A percentile compares a stretch with the other conserved stretches of the same genome.
phyloP scores from a whole-genome alignment of 2,329 filamentous ascomycete species.

The Thelonectria discophora region DNA sequence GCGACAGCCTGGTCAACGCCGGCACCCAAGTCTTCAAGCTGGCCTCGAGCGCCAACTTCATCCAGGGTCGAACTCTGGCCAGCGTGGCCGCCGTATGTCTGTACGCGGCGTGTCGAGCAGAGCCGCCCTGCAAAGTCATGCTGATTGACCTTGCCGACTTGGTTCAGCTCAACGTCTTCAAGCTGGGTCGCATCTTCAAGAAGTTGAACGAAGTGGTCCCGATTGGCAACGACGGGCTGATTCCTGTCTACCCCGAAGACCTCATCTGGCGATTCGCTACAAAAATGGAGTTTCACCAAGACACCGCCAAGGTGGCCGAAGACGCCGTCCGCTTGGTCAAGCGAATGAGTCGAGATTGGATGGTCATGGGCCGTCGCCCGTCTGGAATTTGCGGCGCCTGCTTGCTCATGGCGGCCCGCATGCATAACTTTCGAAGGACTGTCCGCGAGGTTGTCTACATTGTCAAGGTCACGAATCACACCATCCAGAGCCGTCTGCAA shows the following conservation, averaged over 20 bases:
- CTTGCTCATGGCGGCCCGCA: slow-evolving; percentile 91
- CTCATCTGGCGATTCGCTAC: slow-evolving; percentile 90
- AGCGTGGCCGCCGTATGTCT: slow-evolving; percentile 91
- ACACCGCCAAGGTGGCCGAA: slow-evolving; percentile 83
- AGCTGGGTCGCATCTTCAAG: slow-evolving; percentile 90
- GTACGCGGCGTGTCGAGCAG: slow-evolving; percentile 85
- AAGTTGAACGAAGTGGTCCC: slow-evolving; percentile 77
- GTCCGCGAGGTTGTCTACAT: slow-evolving; percentile 97
- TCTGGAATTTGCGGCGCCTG: slow-evolving; percentile 95
- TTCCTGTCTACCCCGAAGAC: slow-evolving; percentile 84
- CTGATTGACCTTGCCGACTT: slow-evolving; percentile 95
- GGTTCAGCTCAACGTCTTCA: slow-evolving; percentile 85
- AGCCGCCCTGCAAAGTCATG: slow-evolving; percentile 84
- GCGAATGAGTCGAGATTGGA: slow-evolving; percentile 97
- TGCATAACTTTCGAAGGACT: slow-evolving; percentile 97
- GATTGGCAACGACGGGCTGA: slow-evolving; percentile 70
- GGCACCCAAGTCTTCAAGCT: slow-evolving; percentile 80
- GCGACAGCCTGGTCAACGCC: slow-evolving; percentile 69
- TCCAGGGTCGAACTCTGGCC: slow-evolving; percentile 84
- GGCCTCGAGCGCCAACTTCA: slow-evolving; percentile 77
- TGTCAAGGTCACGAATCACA: slow-evolving; percentile 94
- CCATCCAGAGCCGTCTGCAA: slow-evolving; percentile 87
- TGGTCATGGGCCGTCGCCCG: slow-evolving; percentile 91
- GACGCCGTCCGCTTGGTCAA: slow-evolving; percentile 88
- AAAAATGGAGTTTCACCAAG: slow-evolving; percentile 87